Conservation (phyloP, 495 filamentous ascomycete genomes). For the Penicillium ochrochloron region DNA sequence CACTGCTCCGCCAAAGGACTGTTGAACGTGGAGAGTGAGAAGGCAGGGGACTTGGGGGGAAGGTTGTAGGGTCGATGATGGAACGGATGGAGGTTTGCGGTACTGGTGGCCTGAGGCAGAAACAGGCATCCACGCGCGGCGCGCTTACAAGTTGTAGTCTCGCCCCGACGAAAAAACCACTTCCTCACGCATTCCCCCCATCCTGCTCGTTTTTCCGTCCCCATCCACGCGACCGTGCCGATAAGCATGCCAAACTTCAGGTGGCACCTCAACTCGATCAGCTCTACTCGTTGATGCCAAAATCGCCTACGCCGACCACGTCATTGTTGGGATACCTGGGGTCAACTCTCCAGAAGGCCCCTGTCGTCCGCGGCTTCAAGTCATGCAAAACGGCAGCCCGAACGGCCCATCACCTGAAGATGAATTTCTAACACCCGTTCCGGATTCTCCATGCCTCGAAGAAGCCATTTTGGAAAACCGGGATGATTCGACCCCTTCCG, state of each 20-base stretch:
- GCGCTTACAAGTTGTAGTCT: constrained; percentile 37
- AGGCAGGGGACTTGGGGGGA: constrained; percentile 28
- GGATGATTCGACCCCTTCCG: constrained; percentile 33
- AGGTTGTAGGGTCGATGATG: constrained; percentile 35
- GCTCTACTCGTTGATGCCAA: constrained; percentile 67
- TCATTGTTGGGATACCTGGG: constrained; percentile 69
- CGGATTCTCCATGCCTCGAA: constrained; percentile 33
- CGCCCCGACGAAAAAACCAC: constrained; percentile 49
- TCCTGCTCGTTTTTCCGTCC: constrained; percentile 39
- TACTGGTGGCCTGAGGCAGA: constrained; percentile 25
- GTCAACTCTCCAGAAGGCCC: constrained; percentile 57
- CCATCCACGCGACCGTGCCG: constrained; percentile 46
- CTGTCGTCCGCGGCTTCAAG: constrained; percentile 55
- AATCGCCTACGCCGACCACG: constrained; percentile 63
- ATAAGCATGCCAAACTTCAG: constrained; percentile 68
- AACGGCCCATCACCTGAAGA: constrained; percentile 53
- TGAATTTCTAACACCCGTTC: constrained; percentile 49
- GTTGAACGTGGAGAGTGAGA: constrained; percentile 35
- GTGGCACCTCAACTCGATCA: constrained; percentile 52
- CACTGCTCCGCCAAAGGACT: constrained; percentile 38
- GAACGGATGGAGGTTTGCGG: constrained; percentile 45
- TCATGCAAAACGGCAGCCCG: constrained; percentile 62
- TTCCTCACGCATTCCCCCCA: constrained; percentile 45
- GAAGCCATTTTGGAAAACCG: constrained; percentile 30
- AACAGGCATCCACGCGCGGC: constrained; percentile 30